Percentiles rank a stretch among this genome's conserved stretches.
Evolutionary conservation across 306 rosid species (phyloP).

Genomic region (Acacia confusa): DNA sequence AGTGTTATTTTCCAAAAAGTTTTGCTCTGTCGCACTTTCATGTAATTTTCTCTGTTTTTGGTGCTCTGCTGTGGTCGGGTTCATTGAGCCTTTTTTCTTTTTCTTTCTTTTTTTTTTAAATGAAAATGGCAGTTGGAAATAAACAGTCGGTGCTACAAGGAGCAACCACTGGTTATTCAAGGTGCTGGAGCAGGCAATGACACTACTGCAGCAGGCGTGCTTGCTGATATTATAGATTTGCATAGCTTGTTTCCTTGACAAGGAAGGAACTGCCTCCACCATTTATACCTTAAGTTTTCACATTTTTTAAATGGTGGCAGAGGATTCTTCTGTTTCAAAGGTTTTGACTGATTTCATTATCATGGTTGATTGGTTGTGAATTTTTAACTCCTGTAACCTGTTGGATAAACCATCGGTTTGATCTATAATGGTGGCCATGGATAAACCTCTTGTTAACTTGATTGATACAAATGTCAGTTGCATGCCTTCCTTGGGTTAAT

Average conservation of each 20-base stretch:
- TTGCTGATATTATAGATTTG: slow-evolving; percentile 87
- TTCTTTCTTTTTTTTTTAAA: slow-evolving; percentile 1
- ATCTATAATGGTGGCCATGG: too few species aligned
- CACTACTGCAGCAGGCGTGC: slow-evolving; percentile 94
- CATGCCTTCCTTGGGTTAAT: too few species aligned
- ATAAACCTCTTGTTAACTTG: too few species aligned
- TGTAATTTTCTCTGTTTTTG: not conserved
- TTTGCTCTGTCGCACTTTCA: not conserved
- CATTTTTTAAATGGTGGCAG: not conserved
- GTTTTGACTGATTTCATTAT: not conserved
- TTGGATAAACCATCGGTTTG: too few species aligned
- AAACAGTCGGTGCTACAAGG: slow-evolving; percentile 70
- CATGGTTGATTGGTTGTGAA: not conserved
- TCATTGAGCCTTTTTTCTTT: not conserved
- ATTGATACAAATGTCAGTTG: too few species aligned
- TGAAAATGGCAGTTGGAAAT: slow-evolving; percentile 74
- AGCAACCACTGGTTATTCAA: slow-evolving; percentile 87
- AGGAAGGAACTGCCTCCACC: not conserved
- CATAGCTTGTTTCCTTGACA: slow-evolving; percentile 69
- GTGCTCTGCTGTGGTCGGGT: not conserved
- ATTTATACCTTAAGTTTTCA: not conserved
- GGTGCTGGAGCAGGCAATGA: slow-evolving; percentile 99
- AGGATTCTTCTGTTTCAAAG: not conserved
- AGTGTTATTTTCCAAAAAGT: not conserved
- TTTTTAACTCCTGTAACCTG: not conserved